Conservation (phyloP, 2,329 filamentous ascomycete species). For the Phyllachora maydis region DNA sequence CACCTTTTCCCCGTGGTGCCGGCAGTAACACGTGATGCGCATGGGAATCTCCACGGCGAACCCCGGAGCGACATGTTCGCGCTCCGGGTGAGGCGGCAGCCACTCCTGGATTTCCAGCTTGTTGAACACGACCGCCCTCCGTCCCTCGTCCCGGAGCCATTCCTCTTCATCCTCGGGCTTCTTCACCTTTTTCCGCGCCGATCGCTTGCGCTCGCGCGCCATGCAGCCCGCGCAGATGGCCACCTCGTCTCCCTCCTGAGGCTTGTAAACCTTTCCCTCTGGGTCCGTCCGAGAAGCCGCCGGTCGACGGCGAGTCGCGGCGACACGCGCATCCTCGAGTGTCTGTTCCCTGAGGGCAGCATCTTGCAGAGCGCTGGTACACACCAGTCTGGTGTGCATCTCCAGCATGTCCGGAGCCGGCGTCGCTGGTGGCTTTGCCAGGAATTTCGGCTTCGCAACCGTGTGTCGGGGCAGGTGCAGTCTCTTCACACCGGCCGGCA, state of each 20-base stretch:
- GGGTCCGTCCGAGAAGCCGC: slow-evolving; percentile 19
- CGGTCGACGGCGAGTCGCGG: slow-evolving; percentile 11
- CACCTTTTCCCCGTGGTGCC: slow-evolving; percentile 82
- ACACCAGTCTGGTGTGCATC: slow-evolving; percentile 65
- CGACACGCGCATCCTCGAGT: slow-evolving; percentile 32
- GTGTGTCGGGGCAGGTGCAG: slow-evolving; percentile 77
- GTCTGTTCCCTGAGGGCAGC: slow-evolving; percentile 45
- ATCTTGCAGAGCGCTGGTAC: slow-evolving; percentile 78
- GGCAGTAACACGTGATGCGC: slow-evolving; percentile 93
- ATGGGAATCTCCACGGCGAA: slow-evolving; percentile 74
- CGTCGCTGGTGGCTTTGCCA: slow-evolving; percentile 49
- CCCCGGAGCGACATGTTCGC: slow-evolving; percentile 13
- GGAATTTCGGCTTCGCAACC: slow-evolving; percentile 83
- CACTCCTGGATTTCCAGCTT: slow-evolving; percentile 74
- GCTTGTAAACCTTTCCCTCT: slow-evolving; percentile 44
- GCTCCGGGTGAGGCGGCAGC: slow-evolving; percentile 31
- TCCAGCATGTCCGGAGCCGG: slow-evolving; percentile 56
- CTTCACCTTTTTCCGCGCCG: slow-evolving; percentile 80
- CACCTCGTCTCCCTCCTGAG: slow-evolving; percentile 81
- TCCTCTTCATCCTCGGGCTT: slow-evolving; percentile 81
- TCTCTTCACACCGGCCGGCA: slow-evolving; percentile 57
- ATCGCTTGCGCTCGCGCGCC: slow-evolving; percentile 73
- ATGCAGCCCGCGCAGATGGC: slow-evolving; percentile 87
- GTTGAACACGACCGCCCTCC: slow-evolving; percentile 79
- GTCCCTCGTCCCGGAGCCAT: slow-evolving; percentile 63